Evolutionary conservation across 257 asterid species (phyloP).

Genomic region (Solanum pennellii): DNA sequence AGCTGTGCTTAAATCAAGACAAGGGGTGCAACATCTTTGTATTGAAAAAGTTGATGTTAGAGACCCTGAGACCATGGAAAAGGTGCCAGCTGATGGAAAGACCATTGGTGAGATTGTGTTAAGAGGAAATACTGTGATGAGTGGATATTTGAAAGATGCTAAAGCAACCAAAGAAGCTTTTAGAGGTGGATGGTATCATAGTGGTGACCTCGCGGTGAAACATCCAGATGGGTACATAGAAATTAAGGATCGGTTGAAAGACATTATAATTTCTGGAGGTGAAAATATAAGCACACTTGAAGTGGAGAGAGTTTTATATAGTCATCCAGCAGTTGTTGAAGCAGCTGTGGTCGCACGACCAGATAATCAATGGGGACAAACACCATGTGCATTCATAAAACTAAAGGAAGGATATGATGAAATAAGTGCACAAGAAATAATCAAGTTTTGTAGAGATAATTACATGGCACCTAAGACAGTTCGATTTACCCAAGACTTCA

Average conservation of each 20-base stretch:
- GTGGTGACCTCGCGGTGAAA: not conserved
- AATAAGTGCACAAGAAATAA: conserved; percentile 6
- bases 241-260: conserved; percentile 17
- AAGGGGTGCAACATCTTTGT: conserved; percentile 3
- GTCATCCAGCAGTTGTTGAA: conserved; percentile 19
- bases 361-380: not conserved
- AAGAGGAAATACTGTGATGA: conserved; percentile 15
- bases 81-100: conserved; percentile 16
- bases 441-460: not conserved
- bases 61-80: not conserved
- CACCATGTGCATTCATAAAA: conserved; percentile 23
- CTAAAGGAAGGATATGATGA: conserved; percentile 9
- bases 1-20: conserved; percentile 13
- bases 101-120: conserved; percentile 18
- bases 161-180: not conserved
- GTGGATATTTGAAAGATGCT: not conserved
- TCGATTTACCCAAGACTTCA: conserved; percentile 1
- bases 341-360: conserved; percentile 25
- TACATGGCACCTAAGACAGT: not conserved
- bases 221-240: conserved; percentile 7
- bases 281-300: conserved; percentile 20
- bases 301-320: conserved; percentile 17
- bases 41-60: not conserved
- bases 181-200: not conserved
- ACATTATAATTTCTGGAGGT: not conserved